Evolutionary conservation across 305 asterid genomes (phyloP).

Genomic region (Solanum hybrid): DNA sequence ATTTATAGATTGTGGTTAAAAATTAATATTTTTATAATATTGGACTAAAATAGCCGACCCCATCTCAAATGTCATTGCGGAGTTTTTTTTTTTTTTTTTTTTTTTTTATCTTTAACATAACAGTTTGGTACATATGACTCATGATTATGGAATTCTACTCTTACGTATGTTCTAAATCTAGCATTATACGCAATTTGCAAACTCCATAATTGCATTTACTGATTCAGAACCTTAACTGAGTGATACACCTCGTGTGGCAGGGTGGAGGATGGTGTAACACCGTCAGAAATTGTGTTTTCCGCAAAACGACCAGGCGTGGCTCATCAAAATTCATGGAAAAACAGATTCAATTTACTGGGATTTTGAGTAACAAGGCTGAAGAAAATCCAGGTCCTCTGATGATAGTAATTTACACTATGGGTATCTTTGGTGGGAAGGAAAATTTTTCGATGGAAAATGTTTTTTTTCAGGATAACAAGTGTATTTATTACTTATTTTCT

Average conservation of each 20-base stretch:
- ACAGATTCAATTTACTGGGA: conserved; percentile 42
- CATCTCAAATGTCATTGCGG: neutral
- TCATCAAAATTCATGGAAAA: conserved; percentile 46
- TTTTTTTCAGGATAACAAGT: neutral
- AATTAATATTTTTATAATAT: neutral
- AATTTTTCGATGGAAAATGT: neutral
- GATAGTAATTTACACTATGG: neutral
- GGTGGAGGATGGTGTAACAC: conserved; percentile 71
- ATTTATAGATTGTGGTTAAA: neutral
- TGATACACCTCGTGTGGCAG: conserved; percentile 19
- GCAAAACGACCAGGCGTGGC: conserved; percentile 45
- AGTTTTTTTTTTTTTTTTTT: neutral
- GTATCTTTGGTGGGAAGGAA: neutral
- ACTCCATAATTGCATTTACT: neutral
- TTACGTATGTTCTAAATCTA: neutral
- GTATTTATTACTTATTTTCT: neutral
- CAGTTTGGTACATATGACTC: neutral
- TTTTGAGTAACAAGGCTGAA: conserved; percentile 46
- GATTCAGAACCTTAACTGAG: neutral
- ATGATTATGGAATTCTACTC: neutral
- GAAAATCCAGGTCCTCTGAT: conserved; percentile 26
- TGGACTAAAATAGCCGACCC: neutral
- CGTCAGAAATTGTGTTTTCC: conserved; percentile 37
- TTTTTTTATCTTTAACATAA: neutral
- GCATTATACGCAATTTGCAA: neutral